Evolutionary conservation across 768 basidiomycete species (phyloP).

Genomic region (Panaeolus papilionaceus): DNA sequence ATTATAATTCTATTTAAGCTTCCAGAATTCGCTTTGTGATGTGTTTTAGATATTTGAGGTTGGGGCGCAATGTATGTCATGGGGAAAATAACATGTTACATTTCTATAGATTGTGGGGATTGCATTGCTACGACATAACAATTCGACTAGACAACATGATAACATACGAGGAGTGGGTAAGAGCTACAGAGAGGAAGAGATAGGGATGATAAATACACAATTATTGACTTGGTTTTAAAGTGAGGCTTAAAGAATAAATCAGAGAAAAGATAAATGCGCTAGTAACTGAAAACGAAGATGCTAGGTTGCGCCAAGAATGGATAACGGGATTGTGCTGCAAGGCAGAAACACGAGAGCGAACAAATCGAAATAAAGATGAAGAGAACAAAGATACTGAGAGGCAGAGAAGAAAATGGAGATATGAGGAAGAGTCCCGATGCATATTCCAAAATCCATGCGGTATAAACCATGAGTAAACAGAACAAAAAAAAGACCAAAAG

Average conservation of each 20-base stretch:
- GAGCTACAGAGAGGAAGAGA: not conserved
- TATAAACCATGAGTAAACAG: not conserved
- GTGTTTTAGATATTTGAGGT: not conserved
- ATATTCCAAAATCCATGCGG: not conserved
- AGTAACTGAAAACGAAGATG: too few species aligned
- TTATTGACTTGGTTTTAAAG: too few species aligned
- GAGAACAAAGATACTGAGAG: not conserved
- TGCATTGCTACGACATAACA: not conserved
- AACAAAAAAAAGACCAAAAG: not conserved
- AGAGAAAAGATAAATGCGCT: too few species aligned
- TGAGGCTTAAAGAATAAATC: too few species aligned
- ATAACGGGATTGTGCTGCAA: too few species aligned
- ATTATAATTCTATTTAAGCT: conserved; percentile 13
- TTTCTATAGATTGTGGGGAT: not conserved
- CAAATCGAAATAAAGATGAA: not conserved
- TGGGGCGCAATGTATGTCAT: not conserved
- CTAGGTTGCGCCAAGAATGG: too few species aligned
- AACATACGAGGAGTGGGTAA: not conserved
- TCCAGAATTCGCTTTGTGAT: not conserved
- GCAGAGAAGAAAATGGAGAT: not conserved
- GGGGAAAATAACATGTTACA: not conserved
- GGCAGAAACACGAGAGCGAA: not conserved
- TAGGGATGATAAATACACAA: not conserved
- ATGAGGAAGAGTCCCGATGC: not conserved
- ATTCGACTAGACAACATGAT: not conserved